Conservation (phyloP, 75 land plant genomes). For the Pinus tabuliformis region DNA sequence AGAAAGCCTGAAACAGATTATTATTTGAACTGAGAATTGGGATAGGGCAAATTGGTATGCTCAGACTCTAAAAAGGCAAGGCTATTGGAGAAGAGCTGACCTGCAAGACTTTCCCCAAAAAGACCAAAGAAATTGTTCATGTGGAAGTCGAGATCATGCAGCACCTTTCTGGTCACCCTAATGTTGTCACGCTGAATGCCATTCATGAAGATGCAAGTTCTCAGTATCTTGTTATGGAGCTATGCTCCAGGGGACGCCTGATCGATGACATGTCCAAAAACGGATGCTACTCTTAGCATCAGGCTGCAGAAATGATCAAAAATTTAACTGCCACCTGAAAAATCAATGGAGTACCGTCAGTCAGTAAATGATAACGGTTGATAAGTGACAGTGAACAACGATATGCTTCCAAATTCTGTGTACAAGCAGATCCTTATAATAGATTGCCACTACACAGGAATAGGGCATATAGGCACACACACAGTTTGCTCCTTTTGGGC, state of each 20-base stretch:
- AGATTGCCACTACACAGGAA: conserved; percentile 34
- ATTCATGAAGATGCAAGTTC: conserved; percentile 70
- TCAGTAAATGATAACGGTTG: too few species aligned
- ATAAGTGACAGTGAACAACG: too few species aligned
- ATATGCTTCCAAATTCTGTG: conserved; percentile 32
- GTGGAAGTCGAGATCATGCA: conserved; percentile 93
- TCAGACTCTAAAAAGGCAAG: conserved; percentile 41
- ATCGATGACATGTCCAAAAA: conserved; percentile 57
- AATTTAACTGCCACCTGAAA: conserved; percentile 85
- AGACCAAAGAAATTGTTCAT: conserved; percentile 63
- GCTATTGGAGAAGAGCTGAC: conserved; percentile 58
- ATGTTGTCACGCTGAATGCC: conserved; percentile 70
- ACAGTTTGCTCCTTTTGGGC: conserved; percentile 53
- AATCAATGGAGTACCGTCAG: background rate
- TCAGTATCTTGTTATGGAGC: conserved; percentile 86
- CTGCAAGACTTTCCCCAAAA: conserved; percentile 70
- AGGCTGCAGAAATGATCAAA: conserved; percentile 63
- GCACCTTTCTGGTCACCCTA: conserved; percentile 79
- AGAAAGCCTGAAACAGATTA: conserved; percentile 49
- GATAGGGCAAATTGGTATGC: conserved; percentile 69
- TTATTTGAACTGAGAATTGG: conserved; percentile 36
- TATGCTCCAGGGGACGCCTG: conserved; percentile 77
- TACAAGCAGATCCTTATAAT: conserved; percentile 47
- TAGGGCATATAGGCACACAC: conserved; percentile 26
- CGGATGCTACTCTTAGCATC: conserved; percentile 43